phyloP scores from a whole-genome alignment of 225 moss, liverwort and hornwort species.

The Anthoceros angustus region DNA sequence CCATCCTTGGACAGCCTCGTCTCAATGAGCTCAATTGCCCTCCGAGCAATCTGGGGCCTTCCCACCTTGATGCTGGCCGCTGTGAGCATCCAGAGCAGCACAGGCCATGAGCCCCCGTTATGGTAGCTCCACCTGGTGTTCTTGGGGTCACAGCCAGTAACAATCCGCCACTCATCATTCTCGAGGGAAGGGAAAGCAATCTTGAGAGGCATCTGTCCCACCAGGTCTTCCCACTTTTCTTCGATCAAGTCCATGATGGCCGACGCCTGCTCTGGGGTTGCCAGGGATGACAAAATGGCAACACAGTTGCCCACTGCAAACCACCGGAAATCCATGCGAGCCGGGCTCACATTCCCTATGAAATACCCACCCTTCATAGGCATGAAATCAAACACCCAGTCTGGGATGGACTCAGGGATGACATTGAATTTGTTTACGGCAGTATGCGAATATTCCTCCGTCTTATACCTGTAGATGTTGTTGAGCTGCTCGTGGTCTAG shows the following conservation, averaged over 20 bases:
- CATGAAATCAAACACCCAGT: conserved; percentile 91
- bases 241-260: conserved; percentile 90
- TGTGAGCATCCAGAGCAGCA: conserved; percentile 95
- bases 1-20: conserved; percentile 63
- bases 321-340: conserved; percentile 96
- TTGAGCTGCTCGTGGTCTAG: conserved; percentile 82
- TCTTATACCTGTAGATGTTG: conserved; percentile 87
- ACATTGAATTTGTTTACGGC: conserved; percentile 98
- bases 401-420: conserved; percentile 80
- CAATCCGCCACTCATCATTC: conserved; percentile 67
- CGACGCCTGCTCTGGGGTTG: conserved; percentile 66
- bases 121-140: conserved; percentile 99
- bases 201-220: conserved; percentile 83
- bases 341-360: conserved; percentile 90
- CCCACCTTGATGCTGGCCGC: conserved; percentile 91
- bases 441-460: conserved; percentile 87
- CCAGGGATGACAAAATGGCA: conserved; percentile 65
- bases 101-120: conserved; percentile 96
- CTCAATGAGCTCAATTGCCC: conserved; percentile 80
- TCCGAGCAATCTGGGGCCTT: conserved; percentile 71
- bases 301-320: conserved; percentile 88
- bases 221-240: conserved; percentile 74
- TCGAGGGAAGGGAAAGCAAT: conserved; percentile 82
- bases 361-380: conserved; percentile 87
- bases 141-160: conserved; percentile 89